Base-by-base conservation (phyloP, 2,329 filamentous ascomycete genomes). In the Microdochium trichocladiopsis region DNA sequence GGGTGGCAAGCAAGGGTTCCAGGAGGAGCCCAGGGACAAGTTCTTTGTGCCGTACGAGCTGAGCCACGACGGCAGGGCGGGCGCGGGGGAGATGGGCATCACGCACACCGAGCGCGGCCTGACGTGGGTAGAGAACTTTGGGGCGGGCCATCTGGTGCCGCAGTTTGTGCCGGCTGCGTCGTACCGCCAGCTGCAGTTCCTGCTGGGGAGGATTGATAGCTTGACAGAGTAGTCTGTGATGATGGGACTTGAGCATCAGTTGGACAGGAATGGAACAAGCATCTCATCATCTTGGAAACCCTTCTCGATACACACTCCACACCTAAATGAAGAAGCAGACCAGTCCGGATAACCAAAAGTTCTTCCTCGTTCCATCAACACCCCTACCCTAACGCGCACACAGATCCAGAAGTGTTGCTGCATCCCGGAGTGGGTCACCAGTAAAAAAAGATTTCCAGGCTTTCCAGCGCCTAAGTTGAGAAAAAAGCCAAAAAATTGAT, bases 31-130 rank as follows among this genome's bases (percentile, higher is more conserved):
- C 0, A 64, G 64, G 1, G 76, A 82, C 50, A 81, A 83, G 2
- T 84, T 89, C 62, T 89, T 80, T 63, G 85, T 91, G 0, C 87
- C 88, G 0, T 84, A 81, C 62, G 81, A 85, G 58, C 61, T 66
- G 5, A 68, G 68, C 12, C 73, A 72, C n/a, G 65, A 78, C 18
- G 36, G 36, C 11, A 41, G n/a, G 11, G 80, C 83, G 0, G 86
- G 77, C 0, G 74, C 78, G 1, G 89, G 89, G 2, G 74, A 87
- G 1, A 74, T 90, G 64, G 90, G 90, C 1, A 83, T 80, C 0
- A 78, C 79, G 16, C 82, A 88, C 59, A 86, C 83, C 0, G 90
- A 95, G 73, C 77, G 90, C 43, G 87, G 88, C 0, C 69, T 95
- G 48, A 94, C 88, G 0, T 88, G 82, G 57, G 82, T 84, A 2